phyloP scores from a whole-genome alignment of 2,329 filamentous ascomycete species.

The Onygenales sp. region DNA sequence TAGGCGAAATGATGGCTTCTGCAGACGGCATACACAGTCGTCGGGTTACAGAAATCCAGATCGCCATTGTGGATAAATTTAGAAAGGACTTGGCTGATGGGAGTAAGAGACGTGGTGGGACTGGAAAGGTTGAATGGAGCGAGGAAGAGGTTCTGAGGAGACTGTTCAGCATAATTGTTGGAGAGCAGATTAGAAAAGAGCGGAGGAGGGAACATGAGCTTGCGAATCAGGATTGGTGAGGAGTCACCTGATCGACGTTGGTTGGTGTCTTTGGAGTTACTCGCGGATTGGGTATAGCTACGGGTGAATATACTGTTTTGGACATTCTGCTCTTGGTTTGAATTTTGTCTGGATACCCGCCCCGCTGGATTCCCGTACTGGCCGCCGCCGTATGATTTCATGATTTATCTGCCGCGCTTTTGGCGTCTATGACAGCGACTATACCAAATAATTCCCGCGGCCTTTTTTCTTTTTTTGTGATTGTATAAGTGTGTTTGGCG shows the following conservation, averaged over 20 bases:
- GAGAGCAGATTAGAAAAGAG: slow-evolving; percentile 36
- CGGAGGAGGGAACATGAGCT: slow-evolving; percentile 14
- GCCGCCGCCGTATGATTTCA: too few relatives aligned
- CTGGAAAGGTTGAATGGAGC: slow-evolving; percentile 32
- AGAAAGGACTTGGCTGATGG: slow-evolving; percentile 26
- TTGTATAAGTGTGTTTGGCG: too few relatives aligned
- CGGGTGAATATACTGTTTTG: too few relatives aligned
- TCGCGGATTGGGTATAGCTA: background rate
- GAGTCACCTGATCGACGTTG: background rate
- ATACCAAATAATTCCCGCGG: too few relatives aligned
- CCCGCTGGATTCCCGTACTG: too few relatives aligned
- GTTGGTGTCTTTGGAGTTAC: background rate
- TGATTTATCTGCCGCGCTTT: too few relatives aligned
- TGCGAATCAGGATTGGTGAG: background rate
- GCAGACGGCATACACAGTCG: slow-evolving; percentile 32
- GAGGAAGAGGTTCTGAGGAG: slow-evolving; percentile 35
- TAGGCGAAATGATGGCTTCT: slow-evolving; percentile 35
- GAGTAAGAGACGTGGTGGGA: slow-evolving; percentile 26
- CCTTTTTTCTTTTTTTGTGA: too few relatives aligned
- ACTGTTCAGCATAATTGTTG: slow-evolving; percentile 39
- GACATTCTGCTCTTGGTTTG: too few relatives aligned
- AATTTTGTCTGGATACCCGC: too few relatives aligned
- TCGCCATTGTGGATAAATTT: slow-evolving; percentile 33
- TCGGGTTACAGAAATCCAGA: slow-evolving; percentile 32
- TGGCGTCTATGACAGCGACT: too few relatives aligned